A percentile compares a stretch with the other conserved stretches of the same genome.
phyloP scores from a whole-genome alignment of 1,284 basidiomycete species.

The Caloboletus firmus region DNA sequence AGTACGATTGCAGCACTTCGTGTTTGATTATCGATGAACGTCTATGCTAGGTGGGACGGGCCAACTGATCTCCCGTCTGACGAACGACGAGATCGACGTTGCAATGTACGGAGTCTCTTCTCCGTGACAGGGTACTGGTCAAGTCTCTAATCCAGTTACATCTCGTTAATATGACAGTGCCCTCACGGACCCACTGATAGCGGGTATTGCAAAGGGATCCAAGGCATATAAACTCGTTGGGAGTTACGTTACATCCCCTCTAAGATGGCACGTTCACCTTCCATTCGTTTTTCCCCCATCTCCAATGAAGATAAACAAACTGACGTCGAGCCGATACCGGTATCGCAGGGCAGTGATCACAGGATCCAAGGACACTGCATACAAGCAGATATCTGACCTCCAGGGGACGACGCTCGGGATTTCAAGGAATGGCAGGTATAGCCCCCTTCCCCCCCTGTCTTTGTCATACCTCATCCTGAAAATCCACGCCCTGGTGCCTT shows the following conservation, averaged over 20 bases:
- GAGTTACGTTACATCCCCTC: constrained; percentile 85
- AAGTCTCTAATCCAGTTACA: constrained; percentile 1
- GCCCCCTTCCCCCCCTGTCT: background rate
- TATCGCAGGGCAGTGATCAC: constrained; percentile 84
- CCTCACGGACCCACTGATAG: constrained; percentile 90
- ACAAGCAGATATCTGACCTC: constrained; percentile 74
- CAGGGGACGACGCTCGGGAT: constrained; percentile 86
- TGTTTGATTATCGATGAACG: constrained; percentile 1
- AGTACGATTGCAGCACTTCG: constrained; percentile 47
- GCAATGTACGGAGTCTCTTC: constrained; percentile 61
- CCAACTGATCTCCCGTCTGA: constrained; percentile 81
- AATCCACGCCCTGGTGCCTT: background rate
- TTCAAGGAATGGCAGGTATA: constrained; percentile 76
- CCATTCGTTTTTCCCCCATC: background rate
- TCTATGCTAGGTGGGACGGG: constrained; percentile 76
- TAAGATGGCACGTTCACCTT: constrained; percentile 69
- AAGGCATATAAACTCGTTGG: constrained; percentile 89
- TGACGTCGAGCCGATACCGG: background rate
- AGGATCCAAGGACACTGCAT: constrained; percentile 68
- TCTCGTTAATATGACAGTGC: constrained; percentile 53
- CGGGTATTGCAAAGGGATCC: constrained; percentile 80
- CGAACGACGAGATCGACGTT: constrained; percentile 85
- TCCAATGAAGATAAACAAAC: background rate
- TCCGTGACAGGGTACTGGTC: background rate
- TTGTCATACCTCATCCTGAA: background rate